These are phyloP conservation scores for Aspergillus sp. DNA, from an alignment of 2,329 filamentous ascomycete genomes.

Conservation along the genomic window DNA sequence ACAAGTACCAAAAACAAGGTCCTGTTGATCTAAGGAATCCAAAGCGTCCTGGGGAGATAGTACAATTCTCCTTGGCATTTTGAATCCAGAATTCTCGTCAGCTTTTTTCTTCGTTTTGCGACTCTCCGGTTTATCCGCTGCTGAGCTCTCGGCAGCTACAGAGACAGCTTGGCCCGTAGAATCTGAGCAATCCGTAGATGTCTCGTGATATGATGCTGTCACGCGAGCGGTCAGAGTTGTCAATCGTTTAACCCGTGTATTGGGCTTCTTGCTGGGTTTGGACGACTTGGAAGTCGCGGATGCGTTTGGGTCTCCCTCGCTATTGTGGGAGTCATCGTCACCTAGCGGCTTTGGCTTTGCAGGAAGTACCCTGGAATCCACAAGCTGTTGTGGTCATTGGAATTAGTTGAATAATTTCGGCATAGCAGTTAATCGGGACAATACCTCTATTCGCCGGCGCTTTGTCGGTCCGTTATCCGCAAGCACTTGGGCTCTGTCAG, in stretches of 20 bases:
- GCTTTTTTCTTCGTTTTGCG: conserved; percentile 17
- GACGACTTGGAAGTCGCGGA: conserved; percentile 14
- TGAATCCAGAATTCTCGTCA: conserved; percentile 23
- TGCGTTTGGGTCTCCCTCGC: conserved; percentile 12
- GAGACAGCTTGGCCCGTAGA: conserved; percentile 6
- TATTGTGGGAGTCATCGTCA: conserved; percentile 11
- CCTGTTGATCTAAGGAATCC: conserved; percentile 65
- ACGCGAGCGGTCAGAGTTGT: conserved; percentile 77
- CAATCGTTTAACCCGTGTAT: conserved; percentile 65
- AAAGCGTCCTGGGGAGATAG: conserved; percentile 69
- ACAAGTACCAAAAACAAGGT: conserved; percentile 82
- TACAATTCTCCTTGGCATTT: conserved; percentile 54
- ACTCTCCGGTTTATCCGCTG: not conserved
- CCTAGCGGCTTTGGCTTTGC: conserved; percentile 8
- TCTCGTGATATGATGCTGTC: conserved; percentile 64
- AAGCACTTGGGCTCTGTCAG: conserved; percentile 13
- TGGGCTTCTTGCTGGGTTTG: conserved; percentile 33
- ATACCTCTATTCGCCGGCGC: conserved; percentile 40
- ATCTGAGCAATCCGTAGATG: conserved; percentile 27
- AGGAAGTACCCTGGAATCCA: conserved; percentile 23
- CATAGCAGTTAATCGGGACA: not conserved
- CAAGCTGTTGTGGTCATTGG: conserved; percentile 19
- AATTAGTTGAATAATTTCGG: not conserved
- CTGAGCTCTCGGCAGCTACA: not conserved
- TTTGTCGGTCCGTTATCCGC: conserved; percentile 33